Evolutionary conservation across 139 green algal genomes (phyloP), one percentile per base, ranked within the genome.

Genomic region (Chlorella sp.): DNA sequence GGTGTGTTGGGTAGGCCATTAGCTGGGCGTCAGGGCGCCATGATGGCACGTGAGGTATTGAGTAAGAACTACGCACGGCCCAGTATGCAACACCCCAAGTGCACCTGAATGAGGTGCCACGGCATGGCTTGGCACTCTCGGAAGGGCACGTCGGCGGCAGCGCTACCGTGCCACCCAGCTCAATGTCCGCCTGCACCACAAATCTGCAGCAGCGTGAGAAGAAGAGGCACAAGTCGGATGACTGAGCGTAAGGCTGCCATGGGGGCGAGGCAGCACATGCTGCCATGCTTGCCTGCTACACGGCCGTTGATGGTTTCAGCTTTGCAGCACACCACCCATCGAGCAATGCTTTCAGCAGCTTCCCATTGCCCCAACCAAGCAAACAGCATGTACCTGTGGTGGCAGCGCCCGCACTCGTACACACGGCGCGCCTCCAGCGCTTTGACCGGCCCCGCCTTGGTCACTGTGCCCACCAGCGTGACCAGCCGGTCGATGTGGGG

Each of bases 351-450:
- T 60, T 20, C 11, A 60, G 15, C 51, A 60, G 12, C 51, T 21
- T 21, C 51, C 11, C 51, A 69, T 6, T 11, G 12, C 13, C 63
- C n/a, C 63, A 69, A 28, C 26, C 26, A 28, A 69, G 28, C 23
- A 51, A 1, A 2, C 20, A 21, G 2, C 20, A 44, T 41, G 16
- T 28, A 26, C 88, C 81, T 87, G 85, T 93, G 86, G 63, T 92
- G 88, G 86, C 94, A 98, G 28, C 84, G 88, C 28, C 68, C 87
- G 88, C 94, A 98, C 60, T 92, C 83, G 82, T 90, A 98, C 36
- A 92, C 26, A 23, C 91, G 86, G 68, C 86, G 82, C 21, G 74
- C 83, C 84, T 98, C 94, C 75, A 97, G 87, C 88, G 96, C 93
- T 60, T 96, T 92, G 12, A 98, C 86, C 0, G 85, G 39, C 1